phyloP scores from a whole-genome alignment of 805 yeast species.

The Wickerhamiella azymoides region DNA sequence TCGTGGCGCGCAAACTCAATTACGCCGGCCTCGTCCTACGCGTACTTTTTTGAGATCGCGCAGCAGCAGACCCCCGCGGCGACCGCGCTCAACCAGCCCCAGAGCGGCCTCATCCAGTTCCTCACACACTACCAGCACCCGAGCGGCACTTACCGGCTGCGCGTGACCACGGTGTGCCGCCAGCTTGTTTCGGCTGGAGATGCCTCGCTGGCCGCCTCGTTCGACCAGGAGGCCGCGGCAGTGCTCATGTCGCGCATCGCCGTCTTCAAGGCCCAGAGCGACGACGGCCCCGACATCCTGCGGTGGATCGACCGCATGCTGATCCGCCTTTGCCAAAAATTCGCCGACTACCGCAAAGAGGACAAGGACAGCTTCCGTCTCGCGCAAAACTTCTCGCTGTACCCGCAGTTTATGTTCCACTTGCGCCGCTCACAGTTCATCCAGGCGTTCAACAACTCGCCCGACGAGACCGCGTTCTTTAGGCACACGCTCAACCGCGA shows the following conservation, averaged over 20 bases:
- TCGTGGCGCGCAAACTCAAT: slow-evolving; percentile 76
- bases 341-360: slow-evolving; percentile 85
- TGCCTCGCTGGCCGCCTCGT: slow-evolving; percentile 45
- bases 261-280: slow-evolving; percentile 65
- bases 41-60: slow-evolving; percentile 72
- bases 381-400: slow-evolving; percentile 68
- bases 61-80: slow-evolving; percentile 20
- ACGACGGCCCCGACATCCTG: slow-evolving; percentile 84
- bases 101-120: slow-evolving; percentile 47
- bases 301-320: slow-evolving; percentile 91
- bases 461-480: slow-evolving; percentile 96
- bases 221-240: slow-evolving; percentile 98
- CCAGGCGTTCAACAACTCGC: slow-evolving; percentile 94
- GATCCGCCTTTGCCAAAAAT: slow-evolving; percentile 79
- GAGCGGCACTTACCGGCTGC: slow-evolving; percentile 74
- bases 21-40: slow-evolving; percentile 81
- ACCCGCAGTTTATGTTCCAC: slow-evolving; percentile 93
- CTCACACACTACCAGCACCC: slow-evolving; percentile 89
- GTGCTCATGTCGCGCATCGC: slow-evolving; percentile 86
- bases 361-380: slow-evolving; percentile 71
- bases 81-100: slow-evolving; percentile 15
- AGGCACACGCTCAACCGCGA: slow-evolving; percentile 85
- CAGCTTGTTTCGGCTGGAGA: slow-evolving; percentile 40
- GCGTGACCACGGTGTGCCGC: slow-evolving; percentile 75
- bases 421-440: slow-evolving; percentile 91